Evolutionary conservation across 768 basidiomycete genomes (phyloP), one percentile per base, ranked within the genome.

Genomic region (Tulasnella sp.): DNA sequence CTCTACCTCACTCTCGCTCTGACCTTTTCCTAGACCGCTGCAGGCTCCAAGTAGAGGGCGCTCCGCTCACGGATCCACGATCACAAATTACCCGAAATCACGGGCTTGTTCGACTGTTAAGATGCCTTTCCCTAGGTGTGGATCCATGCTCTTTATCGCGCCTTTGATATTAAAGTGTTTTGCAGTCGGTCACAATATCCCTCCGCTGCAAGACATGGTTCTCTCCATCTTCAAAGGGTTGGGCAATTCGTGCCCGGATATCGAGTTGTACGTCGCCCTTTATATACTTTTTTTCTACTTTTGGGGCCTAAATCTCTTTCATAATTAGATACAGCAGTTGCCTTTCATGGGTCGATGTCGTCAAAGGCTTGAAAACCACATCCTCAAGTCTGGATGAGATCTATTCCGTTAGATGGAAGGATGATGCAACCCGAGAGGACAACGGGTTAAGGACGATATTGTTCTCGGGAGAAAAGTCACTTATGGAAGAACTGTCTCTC

Each of bases 161-260:
- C 11, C 12, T 14, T 31, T 7, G 31, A 31, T 28, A 28, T 64
- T n/a, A 64, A 64, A 64, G n/a, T 4, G 11, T 16, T 31, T 64
- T 31, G n/a, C 60, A 64, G 60, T 64, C 60, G 60, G 60, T 7
- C 60, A 64, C 24, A 64, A 64, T 64, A 64, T 64, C 14, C 60
- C 60, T 64, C n/a, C 12, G 9, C 12, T 64, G 60, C 60, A 28
- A 24, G 60, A n/a, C 31, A 28, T 24, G 24, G 60, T 64, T 12
- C 60, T 64, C 11, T 64, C 60, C n/a, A 64, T 64, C 60, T 64
- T 64, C 60, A 64, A 31, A 12, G 60, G 31, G 31, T 28, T 64
- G 60, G 60, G 8, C 60, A 28, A 64, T 24, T 24, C 31, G 24
- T 64, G 60, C 60, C n/a, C 60, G n/a, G 24, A n/a, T 64, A 12